Base-by-base conservation (phyloP, 495 filamentous ascomycete species). In the Aspergillus ostianus region DNA sequence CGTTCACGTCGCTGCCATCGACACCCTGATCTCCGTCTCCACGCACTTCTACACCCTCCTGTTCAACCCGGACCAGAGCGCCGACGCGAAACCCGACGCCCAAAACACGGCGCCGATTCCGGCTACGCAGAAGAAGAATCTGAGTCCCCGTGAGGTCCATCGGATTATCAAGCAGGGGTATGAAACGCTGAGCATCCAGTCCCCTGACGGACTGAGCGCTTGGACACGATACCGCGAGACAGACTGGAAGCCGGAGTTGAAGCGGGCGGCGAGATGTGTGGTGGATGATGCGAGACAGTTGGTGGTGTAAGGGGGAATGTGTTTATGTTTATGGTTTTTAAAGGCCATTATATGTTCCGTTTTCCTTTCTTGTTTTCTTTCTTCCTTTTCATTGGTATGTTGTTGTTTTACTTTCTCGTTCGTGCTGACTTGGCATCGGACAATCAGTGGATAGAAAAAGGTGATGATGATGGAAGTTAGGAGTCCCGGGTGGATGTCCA, bases 121-220 rank as follows among this genome's bases (percentile, higher is more conserved):
- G 20, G 66, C 75, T 2, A 71, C 70, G 30, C 68, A 65, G 47
- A 78, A 81, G 63, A 87, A 84, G 68, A 81, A 88, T 60, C 72
- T 97, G 29, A 92, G 89, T 51, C 93, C 91, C 26, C 77, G 84
- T 10, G 90, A 97, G 73, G 91, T 98, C 17, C 87, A 86, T 41
- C 88, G 88, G 59, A 90, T 97, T 53, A 97, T 98, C 66, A 95
- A 94, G 77, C 88, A 92, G 70, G 94, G 94, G 0, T 98, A 96
- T 67, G 94, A 98, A 73, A 95, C 90, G 45, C 76, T 98, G 65
- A 91, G 86, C 59, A 91, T 98, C 54, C 88, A 93, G 70, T 82
- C 88, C 10, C 90, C 87, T 64, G 91, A 92, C 66, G 93, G 89
- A 0, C 67, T 96, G 60, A 92, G 90, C 72, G 83, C 82, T 20